Conservation (phyloP, 768 basidiomycete genomes). For the Boletus rufocinnamomeus region DNA sequence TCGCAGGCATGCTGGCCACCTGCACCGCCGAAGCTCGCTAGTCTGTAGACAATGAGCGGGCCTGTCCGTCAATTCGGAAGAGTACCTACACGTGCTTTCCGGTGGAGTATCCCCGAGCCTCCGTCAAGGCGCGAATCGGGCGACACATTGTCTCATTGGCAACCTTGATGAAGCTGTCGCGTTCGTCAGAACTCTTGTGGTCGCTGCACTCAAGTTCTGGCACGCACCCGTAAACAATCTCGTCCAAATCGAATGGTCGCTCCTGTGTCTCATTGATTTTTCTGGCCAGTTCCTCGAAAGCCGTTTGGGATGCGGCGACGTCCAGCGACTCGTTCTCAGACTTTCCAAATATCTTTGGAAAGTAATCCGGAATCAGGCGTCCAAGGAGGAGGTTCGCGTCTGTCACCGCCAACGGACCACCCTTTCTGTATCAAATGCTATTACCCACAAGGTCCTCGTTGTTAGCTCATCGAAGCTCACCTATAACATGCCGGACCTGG, state of each 20-base stretch:
- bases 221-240: slow-evolving; percentile 84
- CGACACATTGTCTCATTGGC: slow-evolving; percentile 97
- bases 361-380: slow-evolving; percentile 84
- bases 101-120: slow-evolving; percentile 84
- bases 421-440: slow-evolving; percentile 56
- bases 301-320: slow-evolving; percentile 60
- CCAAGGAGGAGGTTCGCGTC: slow-evolving; percentile 93
- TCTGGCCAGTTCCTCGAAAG: slow-evolving; percentile 67
- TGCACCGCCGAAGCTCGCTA: slow-evolving; percentile 87
- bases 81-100: slow-evolving; percentile 61
- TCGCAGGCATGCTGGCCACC: slow-evolving; percentile 94
- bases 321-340: slow-evolving; percentile 86
- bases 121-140: slow-evolving; percentile 89
- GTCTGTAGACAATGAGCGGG: slow-evolving; percentile 39
- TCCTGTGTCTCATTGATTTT: slow-evolving; percentile 71
- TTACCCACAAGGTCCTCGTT: not conserved
- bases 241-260: slow-evolving; percentile 66
- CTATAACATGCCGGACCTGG: slow-evolving; percentile 93
- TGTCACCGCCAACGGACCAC: slow-evolving; percentile 88
- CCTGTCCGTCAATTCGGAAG: not conserved
- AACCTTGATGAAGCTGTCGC: slow-evolving; percentile 82
- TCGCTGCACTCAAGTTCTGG: not conserved
- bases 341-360: slow-evolving; percentile 94
- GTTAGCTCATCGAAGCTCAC: slow-evolving; percentile 39
- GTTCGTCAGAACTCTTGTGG: not conserved